Evolutionary conservation across 2,329 filamentous ascomycete species (phyloP).

Genomic region (Plectosphaerella cucumerina): DNA sequence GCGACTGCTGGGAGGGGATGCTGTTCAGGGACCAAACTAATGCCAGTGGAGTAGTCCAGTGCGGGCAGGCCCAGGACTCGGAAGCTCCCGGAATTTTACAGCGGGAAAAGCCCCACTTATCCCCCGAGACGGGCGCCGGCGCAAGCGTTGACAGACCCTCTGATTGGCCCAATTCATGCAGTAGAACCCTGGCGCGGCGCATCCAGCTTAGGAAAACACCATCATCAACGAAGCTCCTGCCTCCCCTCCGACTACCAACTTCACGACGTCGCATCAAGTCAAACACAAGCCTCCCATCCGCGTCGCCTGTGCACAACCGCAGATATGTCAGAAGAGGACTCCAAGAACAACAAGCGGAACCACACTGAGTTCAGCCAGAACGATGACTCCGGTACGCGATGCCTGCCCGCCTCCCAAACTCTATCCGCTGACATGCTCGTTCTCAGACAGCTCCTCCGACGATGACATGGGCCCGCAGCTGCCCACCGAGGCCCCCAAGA

Average conservation of each 20-base stretch:
- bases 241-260: not conserved
- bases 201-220: not conserved
- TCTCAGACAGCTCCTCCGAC: constrained; percentile 66
- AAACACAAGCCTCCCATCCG: too few species aligned
- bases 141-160: too few species aligned
- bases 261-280: too few species aligned
- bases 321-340: constrained; percentile 27
- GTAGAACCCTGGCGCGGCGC: not conserved
- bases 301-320: not conserved
- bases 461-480: constrained; percentile 94
- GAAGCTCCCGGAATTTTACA: too few species aligned
- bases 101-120: too few species aligned
- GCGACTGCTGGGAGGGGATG: too few species aligned
- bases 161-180: too few species aligned
- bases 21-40: too few species aligned
- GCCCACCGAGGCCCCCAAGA: constrained; percentile 71
- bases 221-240: not conserved
- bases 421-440: not conserved
- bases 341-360: constrained; percentile 46
- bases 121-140: too few species aligned
- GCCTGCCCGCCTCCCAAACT: constrained; percentile 1
- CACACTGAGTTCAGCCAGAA: constrained; percentile 50
- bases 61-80: too few species aligned
- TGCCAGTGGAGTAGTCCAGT: too few species aligned
- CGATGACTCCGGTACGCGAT: constrained; percentile 35